Evolutionary conservation across 352 stramenopile species (phyloP), one percentile per base, ranked within the genome.

Genomic region (Ophiocytium majus): DNA sequence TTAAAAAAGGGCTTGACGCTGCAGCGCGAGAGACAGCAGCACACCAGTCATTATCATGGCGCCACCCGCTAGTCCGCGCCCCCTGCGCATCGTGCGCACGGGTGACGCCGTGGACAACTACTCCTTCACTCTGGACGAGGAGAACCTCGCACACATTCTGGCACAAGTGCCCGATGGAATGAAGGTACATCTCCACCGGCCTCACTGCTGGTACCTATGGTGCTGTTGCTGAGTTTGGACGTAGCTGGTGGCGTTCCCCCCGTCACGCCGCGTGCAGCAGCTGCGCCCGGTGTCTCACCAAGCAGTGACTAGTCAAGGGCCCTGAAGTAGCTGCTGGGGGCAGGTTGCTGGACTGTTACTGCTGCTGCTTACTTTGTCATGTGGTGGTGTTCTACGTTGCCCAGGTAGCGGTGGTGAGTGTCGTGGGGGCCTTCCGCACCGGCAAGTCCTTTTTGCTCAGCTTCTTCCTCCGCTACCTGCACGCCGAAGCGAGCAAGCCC

Each of bases 361-460:
- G 9, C 49, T 19, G 82, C 35, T 78, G 66, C 5, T 14, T 78
- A 17, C 14, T 78, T 5, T 17, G 5, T 97, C 93, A 98, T 43
- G 35, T 17, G 14, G 35, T 78, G 5, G 14, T 14, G 5, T 5
- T 5, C 35, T n/a, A n/a, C n/a, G n/a, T n/a, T n/a, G n/a, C n/a
- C n/a, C 66, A 99, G 90, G 96, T 99, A 10, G 91, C 95, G 31
- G 97, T 99, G 49, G 93, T 99, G 50, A 98, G 94, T 50, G 96
- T 99, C 10, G 97, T 99, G 0, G 97, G 97, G 63, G 96, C 96
- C 5, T 99, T 99, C 91, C 94, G 97, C 76, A 99, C 97, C 35
- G 97, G 97, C 79, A 99, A 99, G 88, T 98, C 92, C 35, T 99
- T 99, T 90, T 92, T 99, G 43, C 90, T 99, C 50, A 97, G 96